Conservation (phyloP, 2,329 filamentous ascomycete species). For the Monosporascus sp. region DNA sequence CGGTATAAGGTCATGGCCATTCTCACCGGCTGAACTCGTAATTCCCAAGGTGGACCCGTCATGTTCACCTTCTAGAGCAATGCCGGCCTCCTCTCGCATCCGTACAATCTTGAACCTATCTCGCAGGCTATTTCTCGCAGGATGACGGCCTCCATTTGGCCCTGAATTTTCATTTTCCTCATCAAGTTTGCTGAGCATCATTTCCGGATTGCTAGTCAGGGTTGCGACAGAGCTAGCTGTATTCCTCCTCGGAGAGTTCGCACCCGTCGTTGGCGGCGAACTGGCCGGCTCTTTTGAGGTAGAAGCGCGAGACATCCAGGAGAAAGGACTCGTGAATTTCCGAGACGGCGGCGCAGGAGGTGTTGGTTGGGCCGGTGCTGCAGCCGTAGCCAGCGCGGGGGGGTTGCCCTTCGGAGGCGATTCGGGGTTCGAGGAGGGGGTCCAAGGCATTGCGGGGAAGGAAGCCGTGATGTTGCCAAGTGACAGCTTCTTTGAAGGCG, state of each 20-base stretch:
- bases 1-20: constrained; percentile 22
- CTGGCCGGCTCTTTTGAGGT: constrained; percentile 48
- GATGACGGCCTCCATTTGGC: constrained; percentile 39
- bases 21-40: constrained; percentile 21
- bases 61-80: constrained; percentile 46
- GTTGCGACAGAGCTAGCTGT: constrained; percentile 78
- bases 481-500: constrained; percentile 51
- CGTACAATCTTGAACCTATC: constrained; percentile 75
- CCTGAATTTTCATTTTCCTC: constrained; percentile 55
- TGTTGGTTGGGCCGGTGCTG: constrained; percentile 31
- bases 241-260: constrained; percentile 56
- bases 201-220: constrained; percentile 72
- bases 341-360: constrained; percentile 41
- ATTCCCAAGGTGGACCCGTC: constrained; percentile 30
- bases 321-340: constrained; percentile 83
- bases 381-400: constrained; percentile 23
- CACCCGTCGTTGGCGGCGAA: constrained; percentile 42
- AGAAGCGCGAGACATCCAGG: constrained; percentile 71
- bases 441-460: constrained; percentile 70
- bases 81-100: constrained; percentile 66
- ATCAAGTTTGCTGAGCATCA: constrained; percentile 71
- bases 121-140: constrained; percentile 60
- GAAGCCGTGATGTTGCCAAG: constrained; percentile 67
- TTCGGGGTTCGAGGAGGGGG: constrained; percentile 46
- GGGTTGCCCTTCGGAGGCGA: constrained; percentile 41